Evolutionary conservation across 306 rosid genomes (phyloP).

Genomic region (Sphenostylis stenocarpa): DNA sequence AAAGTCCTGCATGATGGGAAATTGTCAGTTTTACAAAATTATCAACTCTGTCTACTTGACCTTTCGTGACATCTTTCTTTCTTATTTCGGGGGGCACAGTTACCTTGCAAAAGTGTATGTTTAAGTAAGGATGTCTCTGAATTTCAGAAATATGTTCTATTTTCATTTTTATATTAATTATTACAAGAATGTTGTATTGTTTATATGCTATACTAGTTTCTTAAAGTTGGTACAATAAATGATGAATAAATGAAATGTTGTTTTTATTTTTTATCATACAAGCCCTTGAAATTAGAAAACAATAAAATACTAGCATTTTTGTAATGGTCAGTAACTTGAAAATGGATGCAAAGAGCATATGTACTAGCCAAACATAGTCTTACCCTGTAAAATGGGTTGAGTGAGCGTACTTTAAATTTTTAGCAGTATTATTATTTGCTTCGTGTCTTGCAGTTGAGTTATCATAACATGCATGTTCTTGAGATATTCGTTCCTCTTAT

Average conservation of each 20-base stretch:
- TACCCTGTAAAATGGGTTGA: neutral
- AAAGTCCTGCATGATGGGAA: neutral
- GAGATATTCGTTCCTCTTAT: conserved; percentile 4
- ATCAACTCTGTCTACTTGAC: neutral
- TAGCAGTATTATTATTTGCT: neutral
- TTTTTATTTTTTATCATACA: neutral
- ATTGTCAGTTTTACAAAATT: neutral
- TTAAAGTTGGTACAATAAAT: neutral
- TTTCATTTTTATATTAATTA: neutral
- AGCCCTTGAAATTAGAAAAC: neutral
- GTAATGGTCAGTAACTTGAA: neutral
- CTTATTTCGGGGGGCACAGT: neutral
- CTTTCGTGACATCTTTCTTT: neutral
- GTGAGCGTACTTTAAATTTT: neutral
- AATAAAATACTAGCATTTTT: neutral
- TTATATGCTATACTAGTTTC: neutral
- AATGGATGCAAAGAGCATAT: neutral
- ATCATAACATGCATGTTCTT: neutral
- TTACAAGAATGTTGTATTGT: neutral
- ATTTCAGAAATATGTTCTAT: neutral
- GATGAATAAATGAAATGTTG: neutral
- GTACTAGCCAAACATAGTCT: neutral
- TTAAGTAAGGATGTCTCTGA: neutral
- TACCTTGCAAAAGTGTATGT: neutral
- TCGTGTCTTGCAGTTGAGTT: neutral